Percentiles rank a stretch among this genome's conserved stretches.
phyloP scores from a whole-genome alignment of 257 asterid genomes.

The Sherardia arvensis region DNA sequence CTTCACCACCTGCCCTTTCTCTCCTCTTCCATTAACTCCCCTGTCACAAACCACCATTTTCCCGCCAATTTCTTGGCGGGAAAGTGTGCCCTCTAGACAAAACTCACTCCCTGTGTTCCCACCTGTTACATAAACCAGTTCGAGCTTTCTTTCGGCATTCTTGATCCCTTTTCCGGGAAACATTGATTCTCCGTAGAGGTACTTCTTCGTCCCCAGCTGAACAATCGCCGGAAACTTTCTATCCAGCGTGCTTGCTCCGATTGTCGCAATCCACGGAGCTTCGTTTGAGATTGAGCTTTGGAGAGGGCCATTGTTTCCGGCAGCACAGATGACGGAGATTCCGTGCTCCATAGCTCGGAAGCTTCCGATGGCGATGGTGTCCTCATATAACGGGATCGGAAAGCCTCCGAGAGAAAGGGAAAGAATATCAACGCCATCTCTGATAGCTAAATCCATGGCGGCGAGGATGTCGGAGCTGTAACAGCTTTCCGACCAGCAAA shows the following conservation, averaged over 20 bases:
- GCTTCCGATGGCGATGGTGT: constrained; percentile 81
- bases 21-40: constrained; percentile 79
- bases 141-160: constrained; percentile 41
- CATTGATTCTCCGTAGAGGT: constrained; percentile 71
- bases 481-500: constrained; percentile 84
- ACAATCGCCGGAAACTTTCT: constrained; percentile 69
- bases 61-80: constrained; percentile 42
- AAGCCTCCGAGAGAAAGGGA: constrained; percentile 86
- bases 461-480: constrained; percentile 92
- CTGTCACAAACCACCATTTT: constrained; percentile 83
- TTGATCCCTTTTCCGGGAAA: constrained; percentile 48
- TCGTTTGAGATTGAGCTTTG: constrained; percentile 70
- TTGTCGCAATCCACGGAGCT: constrained; percentile 88
- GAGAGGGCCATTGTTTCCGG: constrained; percentile 86
- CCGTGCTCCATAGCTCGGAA: constrained; percentile 88
- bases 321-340: constrained; percentile 70
- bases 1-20: constrained; percentile 77
- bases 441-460: constrained; percentile 75
- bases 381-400: constrained; percentile 73
- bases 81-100: constrained; percentile 69
- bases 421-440: constrained; percentile 73
- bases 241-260: constrained; percentile 86
- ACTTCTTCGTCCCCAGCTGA: constrained; percentile 51
- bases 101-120: constrained; percentile 53
- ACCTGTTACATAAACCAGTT: constrained; percentile 52